Base-by-base conservation (phyloP, 371 early-diverging fungal species). In the Lichtheimia ornata region DNA sequence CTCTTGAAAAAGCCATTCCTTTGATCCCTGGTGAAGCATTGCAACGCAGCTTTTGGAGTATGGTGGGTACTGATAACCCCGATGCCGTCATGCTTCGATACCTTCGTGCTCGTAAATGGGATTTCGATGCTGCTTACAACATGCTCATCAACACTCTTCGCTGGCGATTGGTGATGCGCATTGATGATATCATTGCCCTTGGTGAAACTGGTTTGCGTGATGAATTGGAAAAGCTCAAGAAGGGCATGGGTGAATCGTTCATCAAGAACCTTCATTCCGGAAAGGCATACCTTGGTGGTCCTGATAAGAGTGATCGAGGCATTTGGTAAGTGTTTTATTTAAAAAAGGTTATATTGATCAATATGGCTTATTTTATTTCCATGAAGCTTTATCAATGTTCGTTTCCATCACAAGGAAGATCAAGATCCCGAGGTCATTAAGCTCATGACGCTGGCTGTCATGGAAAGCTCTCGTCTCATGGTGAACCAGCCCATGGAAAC, bases 381-480 rank as follows among this genome's bases (percentile, higher is more conserved):
- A n/a, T 24, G 20, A 65, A 87, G 88, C 61, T 86, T 81, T 66
- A 80, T 83, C 67, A 91, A 82, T 69, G 86, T 79, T 45, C 76
- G 76, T 43, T 63, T 77, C 70, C 90, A 86, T 61, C 70, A 76
- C 50, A 73, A 84, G 53, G 78, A 79, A n/a, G 83, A 79, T 20
- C 86, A 87, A 63, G 73, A 76, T 40, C 55, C 72, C 27, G 87
- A 86, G 58, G 74, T 80, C n/a, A 64, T 88, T 22, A 79, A 87
- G 53, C 71, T 82, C 18, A 72, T 87, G 64, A 84, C 91, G 17
- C 77, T 94, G 60, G 91, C 85, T 67, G 74, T 88, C 64, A 89
- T 96, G 91, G 97, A 97, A 66, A 86, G 88, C 20, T 85, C 88
- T 56, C 88, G 96, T 28, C 70, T 88, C 64, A 65, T 94, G 47